These are phyloP conservation scores for Calonectria crousiana DNA, from an alignment of 2,329 filamentous ascomycete genomes.

Conservation along the genomic window DNA sequence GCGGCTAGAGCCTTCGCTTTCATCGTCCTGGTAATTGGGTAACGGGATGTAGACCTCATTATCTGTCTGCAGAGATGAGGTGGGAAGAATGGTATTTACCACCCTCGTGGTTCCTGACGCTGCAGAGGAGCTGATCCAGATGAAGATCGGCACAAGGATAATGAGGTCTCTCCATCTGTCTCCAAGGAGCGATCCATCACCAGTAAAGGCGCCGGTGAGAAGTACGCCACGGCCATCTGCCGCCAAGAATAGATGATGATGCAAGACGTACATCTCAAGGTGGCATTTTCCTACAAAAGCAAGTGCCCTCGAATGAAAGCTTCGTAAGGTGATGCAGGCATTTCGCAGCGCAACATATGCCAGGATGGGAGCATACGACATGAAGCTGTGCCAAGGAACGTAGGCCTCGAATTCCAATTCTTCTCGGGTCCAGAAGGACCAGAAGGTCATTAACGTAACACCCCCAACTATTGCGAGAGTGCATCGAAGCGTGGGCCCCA, in stretches of 20 bases:
- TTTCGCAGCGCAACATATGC: constrained; percentile 67
- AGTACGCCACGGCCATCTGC: constrained; percentile 65
- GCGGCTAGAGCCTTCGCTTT: not conserved
- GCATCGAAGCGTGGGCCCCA: constrained; percentile 29
- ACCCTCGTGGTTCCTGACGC: constrained; percentile 8
- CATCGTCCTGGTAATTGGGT: not conserved
- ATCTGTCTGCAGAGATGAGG: not conserved
- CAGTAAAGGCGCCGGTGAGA: constrained; percentile 34
- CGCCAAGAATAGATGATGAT: constrained; percentile 72
- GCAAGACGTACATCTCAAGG: constrained; percentile 70
- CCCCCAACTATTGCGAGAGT: constrained; percentile 50
- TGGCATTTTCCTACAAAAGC: constrained; percentile 67
- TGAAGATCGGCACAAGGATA: constrained; percentile 37
- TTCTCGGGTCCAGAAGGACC: not conserved
- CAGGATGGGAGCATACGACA: constrained; percentile 67
- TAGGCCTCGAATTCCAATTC: constrained; percentile 46
- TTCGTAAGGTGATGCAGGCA: constrained; percentile 32
- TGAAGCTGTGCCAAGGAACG: constrained; percentile 63
- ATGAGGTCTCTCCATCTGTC: constrained; percentile 39
- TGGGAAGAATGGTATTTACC: not conserved
- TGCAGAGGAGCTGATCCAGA: constrained; percentile 35
- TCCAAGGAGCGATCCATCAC: constrained; percentile 35
- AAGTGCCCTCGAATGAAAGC: constrained; percentile 53
- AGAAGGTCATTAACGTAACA: not conserved
- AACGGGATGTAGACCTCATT: not conserved